Evolutionary conservation across 768 basidiomycete species (phyloP), one percentile per base, ranked within the genome.

Genomic region (Amanita muscaria): DNA sequence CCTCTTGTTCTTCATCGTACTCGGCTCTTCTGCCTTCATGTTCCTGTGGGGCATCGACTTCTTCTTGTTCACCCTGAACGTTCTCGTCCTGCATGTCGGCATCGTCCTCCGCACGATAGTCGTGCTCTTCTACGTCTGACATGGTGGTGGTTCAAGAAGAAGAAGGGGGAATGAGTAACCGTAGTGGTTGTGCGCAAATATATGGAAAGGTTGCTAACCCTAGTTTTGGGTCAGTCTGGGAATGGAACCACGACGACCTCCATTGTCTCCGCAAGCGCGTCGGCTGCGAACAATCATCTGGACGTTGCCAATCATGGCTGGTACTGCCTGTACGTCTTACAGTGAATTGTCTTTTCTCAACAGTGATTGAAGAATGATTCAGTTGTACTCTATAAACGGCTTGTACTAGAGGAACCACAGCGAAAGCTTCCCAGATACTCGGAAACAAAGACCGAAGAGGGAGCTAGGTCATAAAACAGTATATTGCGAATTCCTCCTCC

Each of bases 381-480:
- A 85, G 84, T 74, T 36, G 74, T 85, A 38, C 59, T 84, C 49
- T 86, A 82, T 57, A 77, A 76, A 56, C 77, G 84, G 3, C 63
- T 81, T 3, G 68, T 76, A 16, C 63, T 77, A 16, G 61, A 57
- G 21, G 64, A 69, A 52, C 57, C 63, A 12, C 67, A 67, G 45
- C 61, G 65, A 30, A 58, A 57, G 44, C 44, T 67, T 14, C 58
- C 59, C 25, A 49, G 47, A 25, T 33, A 43, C 23, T 19, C 54
- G 29, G 47, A 46, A 33, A 25, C 35, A 33, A 32, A 30, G 10
- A 14, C 46, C 15, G 49, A 45, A 35, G 37, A 53, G n/a, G 37
- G 23, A 22, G n/a, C 37, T 32, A 23, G 21, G 24, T 38, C 23
- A 38, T 36, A 24, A 46, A 34, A 21, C 42, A 36, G n/a, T n/a